A percentile compares a stretch with the other conserved stretches of the same genome.
These are phyloP conservation scores for Diddensiella santjacobensis DNA, from an alignment of 805 yeast species.

Conservation along the genomic window DNA sequence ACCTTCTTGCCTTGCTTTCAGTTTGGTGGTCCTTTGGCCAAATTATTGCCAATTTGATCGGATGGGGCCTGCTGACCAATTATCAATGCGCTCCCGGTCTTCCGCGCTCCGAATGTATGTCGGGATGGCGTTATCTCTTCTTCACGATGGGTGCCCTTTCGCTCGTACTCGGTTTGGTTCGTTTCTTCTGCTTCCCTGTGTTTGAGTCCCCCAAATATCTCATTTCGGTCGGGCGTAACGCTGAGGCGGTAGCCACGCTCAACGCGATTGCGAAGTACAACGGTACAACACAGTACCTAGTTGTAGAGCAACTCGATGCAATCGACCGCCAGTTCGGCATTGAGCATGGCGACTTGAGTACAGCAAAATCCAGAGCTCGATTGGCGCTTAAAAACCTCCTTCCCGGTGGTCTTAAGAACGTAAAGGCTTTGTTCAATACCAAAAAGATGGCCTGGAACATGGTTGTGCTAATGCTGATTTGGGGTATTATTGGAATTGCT, in stretches of 20 bases:
- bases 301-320: constrained; percentile 33
- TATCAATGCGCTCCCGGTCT: constrained; percentile 48
- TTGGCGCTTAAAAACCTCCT: constrained; percentile 16
- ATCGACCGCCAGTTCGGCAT: constrained; percentile 37
- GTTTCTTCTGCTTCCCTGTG: constrained; percentile 43
- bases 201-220: constrained; percentile 52
- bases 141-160: constrained; percentile 52
- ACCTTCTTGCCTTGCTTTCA: constrained; percentile 50
- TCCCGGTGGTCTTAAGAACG: constrained; percentile 18
- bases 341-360: constrained; percentile 30
- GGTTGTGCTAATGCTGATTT: constrained; percentile 44
- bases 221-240: constrained; percentile 33
- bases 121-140: constrained; percentile 60
- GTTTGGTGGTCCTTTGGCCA: constrained; percentile 65
- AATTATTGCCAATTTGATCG: constrained; percentile 47
- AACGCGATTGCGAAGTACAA: constrained; percentile 43
- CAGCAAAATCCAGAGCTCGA: constrained; percentile 25
- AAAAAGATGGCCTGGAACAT: constrained; percentile 42
- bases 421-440: constrained; percentile 46
- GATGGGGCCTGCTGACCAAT: constrained; percentile 55
- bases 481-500: constrained; percentile 57
- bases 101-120: constrained; percentile 36
- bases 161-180: constrained; percentile 44
- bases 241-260: constrained; percentile 43
- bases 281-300: constrained; percentile 47